Evolutionary conservation across 129 eudicot genomes (phyloP), one percentile per base, ranked within the genome.

Genomic region (Cynara cardunculus): DNA sequence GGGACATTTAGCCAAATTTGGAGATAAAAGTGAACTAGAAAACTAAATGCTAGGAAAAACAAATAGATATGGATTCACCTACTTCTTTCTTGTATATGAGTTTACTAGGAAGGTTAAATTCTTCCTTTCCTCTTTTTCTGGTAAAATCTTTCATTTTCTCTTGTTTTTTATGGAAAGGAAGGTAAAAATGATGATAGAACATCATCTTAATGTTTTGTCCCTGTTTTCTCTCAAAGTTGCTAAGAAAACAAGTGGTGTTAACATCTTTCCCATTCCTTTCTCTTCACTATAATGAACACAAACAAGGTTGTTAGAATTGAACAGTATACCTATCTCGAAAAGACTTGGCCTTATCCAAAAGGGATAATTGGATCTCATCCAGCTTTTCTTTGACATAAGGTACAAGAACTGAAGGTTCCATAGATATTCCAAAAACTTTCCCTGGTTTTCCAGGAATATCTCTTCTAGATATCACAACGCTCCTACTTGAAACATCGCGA

Each of bases 361-460:
- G 93, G 25, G 98, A 88, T 62, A 81, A 81, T 75, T 96, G 99
- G 75, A 96, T 90, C 80, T 96, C 98, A 41, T 88, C 87, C 84
- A 96, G 80, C 82, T 86, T 86, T 80, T 85, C 89, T 77, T 87
- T 89, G 14, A 92, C 78, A 76, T 89, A 92, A 46, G 89, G 76
- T 34, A 91, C 87, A 66, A 96, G 85, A 74, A 82, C 81, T 18
- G 91, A 87, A 31, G 99, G 78, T 78, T 92, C 97, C 98, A 96
- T 92, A 59, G 97, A 92, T 84, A 95, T 82, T 59, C 99, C 97
- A 72, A 92, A 95, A 78, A 89, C 94, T 84, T 92, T 95, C 82
- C 99, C 97, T 74, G 92, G 94, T 78, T 95, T 95, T 67, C 97
- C 97, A 72, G 97, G 99, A 84, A 95, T 85, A 79, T 95, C 99